Percentiles rank a stretch among this genome's conserved stretches.
Conservation (phyloP, 225 moss, liverwort and hornwort species). For the Bryoerythrophyllum caledonicum region DNA sequence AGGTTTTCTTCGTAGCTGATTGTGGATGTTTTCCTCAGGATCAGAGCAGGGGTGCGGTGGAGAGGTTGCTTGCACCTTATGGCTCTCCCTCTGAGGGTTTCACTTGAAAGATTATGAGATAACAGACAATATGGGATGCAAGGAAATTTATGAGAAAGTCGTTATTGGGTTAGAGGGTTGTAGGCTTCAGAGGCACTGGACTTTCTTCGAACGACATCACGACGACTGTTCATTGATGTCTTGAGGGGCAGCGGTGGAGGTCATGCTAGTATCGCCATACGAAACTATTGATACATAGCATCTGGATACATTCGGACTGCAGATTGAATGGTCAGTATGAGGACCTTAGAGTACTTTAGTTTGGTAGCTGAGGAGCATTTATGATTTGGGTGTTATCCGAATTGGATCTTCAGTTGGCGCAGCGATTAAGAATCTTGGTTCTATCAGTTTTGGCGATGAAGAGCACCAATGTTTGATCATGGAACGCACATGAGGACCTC, state of each 20-base stretch:
- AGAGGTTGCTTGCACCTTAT: constrained; percentile 44
- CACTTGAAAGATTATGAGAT: constrained; percentile 14
- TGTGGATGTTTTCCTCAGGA: constrained; percentile 14
- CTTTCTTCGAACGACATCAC: constrained; percentile 1
- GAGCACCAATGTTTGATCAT: constrained; percentile 16
- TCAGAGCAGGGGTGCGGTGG: too few species aligned
- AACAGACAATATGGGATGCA: neutral
- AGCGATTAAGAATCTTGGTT: neutral
- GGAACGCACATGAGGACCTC: constrained; percentile 24
- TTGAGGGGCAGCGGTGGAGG: constrained; percentile 12
- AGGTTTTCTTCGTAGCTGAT: constrained; percentile 16
- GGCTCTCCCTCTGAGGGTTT: constrained; percentile 10
- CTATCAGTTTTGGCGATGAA: constrained; percentile 6
- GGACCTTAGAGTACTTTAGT: constrained; percentile 9
- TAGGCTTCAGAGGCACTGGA: constrained; percentile 13
- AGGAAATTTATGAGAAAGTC: neutral
- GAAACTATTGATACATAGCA: neutral
- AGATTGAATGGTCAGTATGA: constrained; percentile 14
- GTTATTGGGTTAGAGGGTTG: constrained; percentile 18
- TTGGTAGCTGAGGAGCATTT: constrained; percentile 8
- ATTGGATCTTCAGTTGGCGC: neutral
- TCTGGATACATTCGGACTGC: constrained; percentile 13
- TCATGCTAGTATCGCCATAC: constrained; percentile 8
- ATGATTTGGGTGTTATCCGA: neutral
- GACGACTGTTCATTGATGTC: constrained; percentile 14